phyloP scores from a whole-genome alignment of 495 filamentous ascomycete species.

The Saxispiralis lemnorum region DNA sequence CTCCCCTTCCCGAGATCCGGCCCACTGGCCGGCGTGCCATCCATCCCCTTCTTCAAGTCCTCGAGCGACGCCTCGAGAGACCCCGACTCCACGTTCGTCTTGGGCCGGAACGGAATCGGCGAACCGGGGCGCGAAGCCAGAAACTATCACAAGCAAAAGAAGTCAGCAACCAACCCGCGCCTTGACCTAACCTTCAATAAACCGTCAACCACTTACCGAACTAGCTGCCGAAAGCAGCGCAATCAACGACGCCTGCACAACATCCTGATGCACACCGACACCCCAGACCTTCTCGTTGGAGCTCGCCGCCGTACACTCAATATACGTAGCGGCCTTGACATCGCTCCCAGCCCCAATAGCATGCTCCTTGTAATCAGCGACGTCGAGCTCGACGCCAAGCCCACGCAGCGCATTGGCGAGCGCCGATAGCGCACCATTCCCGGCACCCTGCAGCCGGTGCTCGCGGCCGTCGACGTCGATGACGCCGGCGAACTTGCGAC shows the following conservation, averaged over 20 bases:
- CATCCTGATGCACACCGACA: conserved; percentile 87
- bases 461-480: conserved; percentile 68
- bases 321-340: conserved; percentile 83
- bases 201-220: conserved; percentile 44
- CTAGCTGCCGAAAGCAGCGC: conserved; percentile 75
- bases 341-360: conserved; percentile 42
- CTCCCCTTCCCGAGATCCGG: conserved; percentile 1
- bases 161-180: background rate
- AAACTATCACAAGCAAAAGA: conserved; percentile 28
- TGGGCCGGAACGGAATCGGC: conserved; percentile 33
- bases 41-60: conserved; percentile 1
- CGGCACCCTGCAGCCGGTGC: conserved; percentile 58
- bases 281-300: conserved; percentile 70
- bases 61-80: conserved; percentile 9
- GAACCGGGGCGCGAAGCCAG: conserved; percentile 36
- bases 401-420: conserved; percentile 64
- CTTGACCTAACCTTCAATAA: background rate
- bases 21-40: conserved; percentile 3
- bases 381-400: conserved; percentile 81
- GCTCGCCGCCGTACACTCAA: conserved; percentile 66
- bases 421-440: conserved; percentile 80
- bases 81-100: conserved; percentile 19
- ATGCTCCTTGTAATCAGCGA: conserved; percentile 91
- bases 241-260: conserved; percentile 79
- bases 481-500: conserved; percentile 73